Conservation (phyloP, 1,284 basidiomycete species). For the Puccinia coronata region DNA sequence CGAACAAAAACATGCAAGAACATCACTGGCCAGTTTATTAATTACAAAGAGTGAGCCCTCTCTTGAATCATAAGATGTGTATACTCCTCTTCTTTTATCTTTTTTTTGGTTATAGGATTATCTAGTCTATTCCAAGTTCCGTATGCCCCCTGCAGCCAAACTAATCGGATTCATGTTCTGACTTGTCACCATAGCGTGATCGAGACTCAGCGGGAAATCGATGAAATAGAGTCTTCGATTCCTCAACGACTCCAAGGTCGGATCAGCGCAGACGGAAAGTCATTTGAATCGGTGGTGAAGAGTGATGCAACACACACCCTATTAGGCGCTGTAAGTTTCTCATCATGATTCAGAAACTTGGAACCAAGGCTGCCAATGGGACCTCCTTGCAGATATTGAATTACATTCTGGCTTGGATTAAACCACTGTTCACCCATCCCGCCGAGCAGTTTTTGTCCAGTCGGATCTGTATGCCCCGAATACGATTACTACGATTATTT, state of each 20-base stretch:
- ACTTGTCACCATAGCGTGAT: background rate
- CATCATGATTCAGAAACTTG: too few relatives aligned
- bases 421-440: too few relatives aligned
- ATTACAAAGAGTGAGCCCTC: conserved; percentile 30
- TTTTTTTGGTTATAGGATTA: too few relatives aligned
- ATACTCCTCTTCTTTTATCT: too few relatives aligned
- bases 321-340: background rate
- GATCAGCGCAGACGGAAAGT: conserved; percentile 13
- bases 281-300: conserved; percentile 13
- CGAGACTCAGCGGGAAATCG: background rate
- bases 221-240: background rate
- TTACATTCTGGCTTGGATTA: too few relatives aligned
- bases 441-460: too few relatives aligned
- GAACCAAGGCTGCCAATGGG: background rate
- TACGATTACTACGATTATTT: conserved; percentile 34
- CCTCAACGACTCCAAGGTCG: conserved; percentile 12
- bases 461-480: conserved; percentile 10
- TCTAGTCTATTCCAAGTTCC: too few relatives aligned
- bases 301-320: background rate
- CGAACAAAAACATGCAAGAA: conserved; percentile 13
- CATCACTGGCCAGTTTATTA: background rate
- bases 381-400: too few relatives aligned
- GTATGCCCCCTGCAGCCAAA: too few relatives aligned
- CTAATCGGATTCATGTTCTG: too few relatives aligned
- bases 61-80: too few relatives aligned